Base-by-base conservation (phyloP, 352 stramenopile genomes). In the Pythium sp. region DNA sequence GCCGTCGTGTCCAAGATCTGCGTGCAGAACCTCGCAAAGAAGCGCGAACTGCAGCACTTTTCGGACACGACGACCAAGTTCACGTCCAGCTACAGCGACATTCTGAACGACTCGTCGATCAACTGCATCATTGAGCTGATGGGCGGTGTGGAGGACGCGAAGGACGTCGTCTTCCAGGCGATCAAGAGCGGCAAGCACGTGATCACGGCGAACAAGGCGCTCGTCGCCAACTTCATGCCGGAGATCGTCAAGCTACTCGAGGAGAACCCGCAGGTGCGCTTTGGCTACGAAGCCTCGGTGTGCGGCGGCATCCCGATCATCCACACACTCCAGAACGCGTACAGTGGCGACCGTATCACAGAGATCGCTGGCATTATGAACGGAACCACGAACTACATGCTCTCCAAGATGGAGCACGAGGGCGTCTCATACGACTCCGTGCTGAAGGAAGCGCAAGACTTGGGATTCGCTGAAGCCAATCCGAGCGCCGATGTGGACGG, bases 361-460 rank as follows among this genome's bases (percentile, higher is more conserved):
- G 87, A 96, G 68, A 88, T 99, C 66, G 91, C 90, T 43, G 97
- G 97, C 26, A 99, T 99, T 75, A 97, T 98, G 84, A 99, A 99
- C 78, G 97, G 97, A 55, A 99, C 96, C 8, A 99, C 96, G 59
- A 99, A 99, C 81, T 99, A 98, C 82, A 99, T 99, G 91, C 75
- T 99, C 51, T 97, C 90, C 57, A 99, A 98, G 83, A 99, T 99
- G 95, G 93, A 98, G 75, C 76, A 87, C 20, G 91, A 97, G 70
- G 92, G 92, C 36, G 87, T 91, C 15, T 93, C 94, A 32, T 99
- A 98, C 69, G 91, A 93, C 66, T 84, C 74, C 1, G 96, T 98
- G 36, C 81, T 99, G 2, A 95, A 94, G 67, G 96, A 99, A 72
- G 95, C 97, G 8, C 92, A 98, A 70, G 87, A 92, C 32, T 70